A percentile compares a stretch with the other conserved stretches of the same genome.
phyloP scores from a whole-genome alignment of 2,329 filamentous ascomycete species.

The Nemania diffusa region DNA sequence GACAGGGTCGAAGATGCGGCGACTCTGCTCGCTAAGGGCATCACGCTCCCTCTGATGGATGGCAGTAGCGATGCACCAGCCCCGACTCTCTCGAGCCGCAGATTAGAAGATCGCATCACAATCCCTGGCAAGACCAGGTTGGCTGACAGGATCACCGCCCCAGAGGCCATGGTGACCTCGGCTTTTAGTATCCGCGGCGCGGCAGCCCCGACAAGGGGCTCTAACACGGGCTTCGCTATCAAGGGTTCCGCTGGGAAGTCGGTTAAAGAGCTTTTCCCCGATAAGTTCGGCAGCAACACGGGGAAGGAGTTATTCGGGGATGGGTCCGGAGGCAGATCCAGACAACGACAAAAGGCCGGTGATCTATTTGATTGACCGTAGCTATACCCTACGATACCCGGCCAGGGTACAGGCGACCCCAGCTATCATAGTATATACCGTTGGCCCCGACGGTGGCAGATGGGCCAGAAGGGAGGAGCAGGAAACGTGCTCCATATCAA shows the following conservation, averaged over 20 bases:
- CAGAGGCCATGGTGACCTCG: slow-evolving; percentile 42
- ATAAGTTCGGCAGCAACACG: slow-evolving; percentile 67
- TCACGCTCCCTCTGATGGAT: slow-evolving; percentile 61
- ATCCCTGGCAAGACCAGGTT: slow-evolving; percentile 43
- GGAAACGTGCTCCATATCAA: background rate
- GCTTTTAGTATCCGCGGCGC: slow-evolving; percentile 70
- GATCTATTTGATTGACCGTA: slow-evolving; percentile 73
- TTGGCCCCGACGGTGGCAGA: background rate
- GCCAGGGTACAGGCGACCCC: background rate
- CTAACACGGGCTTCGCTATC: slow-evolving; percentile 68
- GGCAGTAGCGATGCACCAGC: slow-evolving; percentile 50
- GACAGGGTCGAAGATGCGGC: slow-evolving; percentile 65
- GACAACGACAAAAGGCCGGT: slow-evolving; percentile 73
- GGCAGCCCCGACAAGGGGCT: slow-evolving; percentile 57
- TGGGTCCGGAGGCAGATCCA: slow-evolving; percentile 66
- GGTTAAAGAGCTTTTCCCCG: slow-evolving; percentile 75
- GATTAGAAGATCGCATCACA: slow-evolving; percentile 48
- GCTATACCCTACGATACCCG: background rate
- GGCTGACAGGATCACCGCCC: slow-evolving; percentile 52
- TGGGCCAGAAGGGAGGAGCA: background rate
- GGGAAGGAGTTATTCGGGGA: slow-evolving; percentile 77
- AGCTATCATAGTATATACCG: slow-evolving; percentile 3
- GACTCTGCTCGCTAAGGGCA: slow-evolving; percentile 60
- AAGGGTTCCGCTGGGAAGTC: slow-evolving; percentile 68
- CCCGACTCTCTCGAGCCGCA: slow-evolving; percentile 30